Percentiles rank a stretch among this genome's conserved stretches.
Conservation (phyloP, 2,329 filamentous ascomycete genomes). For the Microcyclosporella mali region DNA sequence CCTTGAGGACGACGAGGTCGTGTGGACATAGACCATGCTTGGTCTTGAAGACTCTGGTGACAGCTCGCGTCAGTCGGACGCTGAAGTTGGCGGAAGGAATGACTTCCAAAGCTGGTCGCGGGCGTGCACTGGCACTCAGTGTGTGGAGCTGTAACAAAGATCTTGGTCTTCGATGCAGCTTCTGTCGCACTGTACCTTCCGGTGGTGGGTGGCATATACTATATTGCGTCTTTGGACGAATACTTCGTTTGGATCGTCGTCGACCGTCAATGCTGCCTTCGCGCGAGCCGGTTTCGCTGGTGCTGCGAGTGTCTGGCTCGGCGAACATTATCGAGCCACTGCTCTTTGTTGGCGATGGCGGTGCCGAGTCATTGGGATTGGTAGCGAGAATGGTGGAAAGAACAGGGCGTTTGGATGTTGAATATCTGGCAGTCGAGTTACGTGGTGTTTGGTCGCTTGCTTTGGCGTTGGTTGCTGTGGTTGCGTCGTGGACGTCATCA, state of each 20-base stretch:
- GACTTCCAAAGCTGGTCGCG: conserved; percentile 65
- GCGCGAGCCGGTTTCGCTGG: conserved; percentile 25
- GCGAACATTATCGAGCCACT: conserved; percentile 28
- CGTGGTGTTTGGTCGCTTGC: background rate
- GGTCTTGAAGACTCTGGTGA: conserved; percentile 58
- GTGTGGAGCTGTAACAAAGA: conserved; percentile 67
- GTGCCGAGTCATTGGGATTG: conserved; percentile 5
- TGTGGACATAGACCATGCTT: conserved; percentile 60
- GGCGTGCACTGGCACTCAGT: conserved; percentile 54
- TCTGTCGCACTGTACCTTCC: conserved; percentile 50
- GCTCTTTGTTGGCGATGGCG: conserved; percentile 25
- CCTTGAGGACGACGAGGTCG: conserved; percentile 65
- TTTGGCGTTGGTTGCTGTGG: conserved; percentile 1
- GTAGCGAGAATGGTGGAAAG: conserved; percentile 16
- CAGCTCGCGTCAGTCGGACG: conserved; percentile 54
- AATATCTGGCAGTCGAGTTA: background rate
- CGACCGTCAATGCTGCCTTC: conserved; percentile 28
- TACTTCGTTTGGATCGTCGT: conserved; percentile 22
- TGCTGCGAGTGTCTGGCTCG: conserved; percentile 29
- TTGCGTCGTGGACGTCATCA: conserved; percentile 5
- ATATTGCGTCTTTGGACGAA: conserved; percentile 55
- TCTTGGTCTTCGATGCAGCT: conserved; percentile 61
- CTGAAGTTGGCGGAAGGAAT: conserved; percentile 55
- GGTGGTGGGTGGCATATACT: conserved; percentile 62
- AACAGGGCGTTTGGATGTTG: conserved; percentile 13